Evolutionary conservation across 2,329 filamentous ascomycete species (phyloP), one percentile per base, ranked within the genome.

Genomic region (Alternaria hordeiaustralica): DNA sequence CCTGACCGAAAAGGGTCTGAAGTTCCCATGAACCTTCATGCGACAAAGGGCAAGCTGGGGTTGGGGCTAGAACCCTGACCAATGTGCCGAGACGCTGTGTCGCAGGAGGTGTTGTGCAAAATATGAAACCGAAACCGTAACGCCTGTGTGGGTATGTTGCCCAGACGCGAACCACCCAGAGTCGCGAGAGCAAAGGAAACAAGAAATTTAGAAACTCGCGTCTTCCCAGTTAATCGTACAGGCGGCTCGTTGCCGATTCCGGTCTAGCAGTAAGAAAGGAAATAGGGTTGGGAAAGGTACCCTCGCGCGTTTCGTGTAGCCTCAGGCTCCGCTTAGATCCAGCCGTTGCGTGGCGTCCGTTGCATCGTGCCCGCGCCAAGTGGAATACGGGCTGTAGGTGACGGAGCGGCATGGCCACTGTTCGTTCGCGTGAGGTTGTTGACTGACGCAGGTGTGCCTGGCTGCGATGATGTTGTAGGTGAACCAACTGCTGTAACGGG

Each of bases 341-440:
- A 79, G 53, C 76, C 78, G 46, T 75, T 74, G 5, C 68, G 72
- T 51, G 75, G 75, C 12, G 76, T 77, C 11, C 78, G 69, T 50
- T 74, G 71, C 75, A 79, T 79, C 7, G 77, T 79, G 18, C 77
- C 77, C n/a, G 73, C 76, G 18, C 77, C 77, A 12, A 77, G 71
- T 7, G 75, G 76, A 53, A 79, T 76, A 36, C 73, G 56, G 13
- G 76, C 75, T 7, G 75, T 78, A 0, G 77, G 76, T 20, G 74
- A 75, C 9, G 66, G 74, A 6, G 66, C 62, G 15, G 65, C 50
- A 43, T 64, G 60, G 50, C 63, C 61, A 33, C 67, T 69, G 30
- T 65, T 67, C 5, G 69, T 65, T 45, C 65, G 60, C 25, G 63
- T 28, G 9, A 66, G 63, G 13, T 65, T 69, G n/a, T 63, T 70